Conservation (phyloP, 768 basidiomycete species). For the Hirschioporus abietinus region DNA sequence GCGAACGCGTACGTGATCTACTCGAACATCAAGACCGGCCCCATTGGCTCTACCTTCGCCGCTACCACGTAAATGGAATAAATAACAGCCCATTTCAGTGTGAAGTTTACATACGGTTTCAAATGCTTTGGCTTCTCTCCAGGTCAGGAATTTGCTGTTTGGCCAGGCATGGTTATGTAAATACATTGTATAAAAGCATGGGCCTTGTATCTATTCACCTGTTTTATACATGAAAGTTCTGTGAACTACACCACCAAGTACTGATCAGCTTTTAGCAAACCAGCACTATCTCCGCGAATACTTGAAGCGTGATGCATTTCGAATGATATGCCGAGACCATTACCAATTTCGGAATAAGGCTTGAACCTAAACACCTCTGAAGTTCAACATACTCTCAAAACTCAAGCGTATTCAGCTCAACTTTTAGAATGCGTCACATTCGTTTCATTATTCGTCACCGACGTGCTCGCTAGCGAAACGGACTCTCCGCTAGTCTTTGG, state of each 20-base stretch:
- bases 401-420: too few relatives aligned
- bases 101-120: not conserved
- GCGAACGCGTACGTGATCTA: constrained; percentile 41
- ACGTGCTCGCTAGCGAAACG: not conserved
- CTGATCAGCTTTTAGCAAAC: too few relatives aligned
- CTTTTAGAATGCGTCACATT: too few relatives aligned
- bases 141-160: not conserved
- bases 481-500: not conserved
- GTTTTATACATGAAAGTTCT: not conserved
- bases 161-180: not conserved
- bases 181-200: not conserved
- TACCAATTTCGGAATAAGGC: too few relatives aligned
- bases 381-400: too few relatives aligned
- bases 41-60: constrained; percentile 10
- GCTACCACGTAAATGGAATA: not conserved
- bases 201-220: not conserved
- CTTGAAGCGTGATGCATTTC: too few relatives aligned
- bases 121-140: not conserved
- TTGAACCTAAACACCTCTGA: too few relatives aligned
- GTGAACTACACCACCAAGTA: too few relatives aligned
- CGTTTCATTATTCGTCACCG: not conserved
- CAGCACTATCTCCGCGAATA: too few relatives aligned
- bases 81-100: not conserved
- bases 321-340: too few relatives aligned
- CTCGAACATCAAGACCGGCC: constrained; percentile 49